Evolutionary conservation across 164 flowering plant genomes (phyloP).

Genomic region (Paratinospora sagittata): DNA sequence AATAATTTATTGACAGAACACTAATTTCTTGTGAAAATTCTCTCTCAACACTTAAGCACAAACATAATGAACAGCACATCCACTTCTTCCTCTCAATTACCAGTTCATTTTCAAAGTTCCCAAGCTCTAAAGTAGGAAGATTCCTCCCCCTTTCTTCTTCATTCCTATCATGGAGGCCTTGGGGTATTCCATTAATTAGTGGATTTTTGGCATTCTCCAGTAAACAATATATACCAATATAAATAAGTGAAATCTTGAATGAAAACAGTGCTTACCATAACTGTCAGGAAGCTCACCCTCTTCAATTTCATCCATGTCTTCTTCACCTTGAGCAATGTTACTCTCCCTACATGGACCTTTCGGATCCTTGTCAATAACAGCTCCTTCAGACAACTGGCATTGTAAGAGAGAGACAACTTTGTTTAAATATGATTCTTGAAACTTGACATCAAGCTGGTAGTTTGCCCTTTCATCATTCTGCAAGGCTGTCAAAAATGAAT

Average conservation of each 20-base stretch:
- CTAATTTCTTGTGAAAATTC: too few relatives aligned
- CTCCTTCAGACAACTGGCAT: conserved; percentile 92
- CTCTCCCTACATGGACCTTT: conserved; percentile 20
- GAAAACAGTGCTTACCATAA: conserved; percentile 52
- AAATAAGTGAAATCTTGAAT: conserved; percentile 2
- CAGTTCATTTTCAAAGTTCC: too few relatives aligned
- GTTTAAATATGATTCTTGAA: conserved; percentile 82
- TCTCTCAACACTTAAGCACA: too few relatives aligned
- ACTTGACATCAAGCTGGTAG: conserved; percentile 93
- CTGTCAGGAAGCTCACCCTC: conserved; percentile 94
- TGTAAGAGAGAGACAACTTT: conserved; percentile 78
- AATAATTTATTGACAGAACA: too few relatives aligned
- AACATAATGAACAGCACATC: too few relatives aligned
- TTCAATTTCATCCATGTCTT: conserved; percentile 64
- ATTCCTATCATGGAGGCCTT: too few relatives aligned
- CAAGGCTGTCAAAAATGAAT: conserved; percentile 76
- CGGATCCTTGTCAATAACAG: conserved; percentile 52
- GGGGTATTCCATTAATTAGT: too few relatives aligned
- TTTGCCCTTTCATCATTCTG: conserved; percentile 95
- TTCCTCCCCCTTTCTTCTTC: too few relatives aligned
- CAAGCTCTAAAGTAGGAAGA: too few relatives aligned
- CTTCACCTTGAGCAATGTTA: conserved; percentile 21
- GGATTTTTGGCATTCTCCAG: neutral
- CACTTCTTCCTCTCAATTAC: too few relatives aligned
- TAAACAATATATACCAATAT: neutral